phyloP scores from a whole-genome alignment of 768 basidiomycete species.

The Leccinum disarticulatum region DNA sequence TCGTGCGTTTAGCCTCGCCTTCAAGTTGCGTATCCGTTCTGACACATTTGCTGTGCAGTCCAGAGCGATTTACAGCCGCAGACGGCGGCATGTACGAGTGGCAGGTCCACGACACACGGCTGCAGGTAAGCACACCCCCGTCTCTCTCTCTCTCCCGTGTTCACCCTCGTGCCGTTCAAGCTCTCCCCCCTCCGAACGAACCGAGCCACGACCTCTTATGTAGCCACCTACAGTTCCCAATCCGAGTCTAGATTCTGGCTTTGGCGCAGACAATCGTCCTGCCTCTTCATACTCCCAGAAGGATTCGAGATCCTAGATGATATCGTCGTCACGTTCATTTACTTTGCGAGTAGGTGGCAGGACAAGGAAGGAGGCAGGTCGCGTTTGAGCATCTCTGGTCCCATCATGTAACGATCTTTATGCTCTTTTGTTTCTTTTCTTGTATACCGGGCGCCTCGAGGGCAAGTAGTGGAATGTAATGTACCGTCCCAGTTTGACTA shows the following conservation, averaged over 20 bases:
- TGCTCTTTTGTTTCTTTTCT: not conserved
- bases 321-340: slow-evolving; percentile 37
- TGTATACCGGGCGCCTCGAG: not conserved
- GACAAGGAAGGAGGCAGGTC: slow-evolving; percentile 23
- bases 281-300: slow-evolving; percentile 29
- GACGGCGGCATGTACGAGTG: slow-evolving; percentile 29
- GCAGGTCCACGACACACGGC: slow-evolving; percentile 24
- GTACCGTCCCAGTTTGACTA: not conserved
- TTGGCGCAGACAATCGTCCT: slow-evolving; percentile 17
- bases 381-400: slow-evolving; percentile 6
- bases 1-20: slow-evolving; percentile 11
- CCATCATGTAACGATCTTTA: not conserved
- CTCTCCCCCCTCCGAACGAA: slow-evolving; percentile 24
- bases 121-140: slow-evolving; percentile 30
- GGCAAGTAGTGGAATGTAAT: not conserved
- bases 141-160: not conserved
- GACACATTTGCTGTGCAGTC: slow-evolving; percentile 7
- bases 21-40: not conserved
- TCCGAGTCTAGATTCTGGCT: slow-evolving; percentile 15
- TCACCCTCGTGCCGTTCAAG: slow-evolving; percentile 4
- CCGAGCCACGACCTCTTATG: slow-evolving; percentile 10
- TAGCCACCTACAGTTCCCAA: slow-evolving; percentile 29
- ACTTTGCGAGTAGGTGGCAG: slow-evolving; percentile 33
- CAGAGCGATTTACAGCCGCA: slow-evolving; percentile 26
- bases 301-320: slow-evolving; percentile 35